Conservation (phyloP, 2,329 filamentous ascomycete species). For the Diaporthe sp. region DNA sequence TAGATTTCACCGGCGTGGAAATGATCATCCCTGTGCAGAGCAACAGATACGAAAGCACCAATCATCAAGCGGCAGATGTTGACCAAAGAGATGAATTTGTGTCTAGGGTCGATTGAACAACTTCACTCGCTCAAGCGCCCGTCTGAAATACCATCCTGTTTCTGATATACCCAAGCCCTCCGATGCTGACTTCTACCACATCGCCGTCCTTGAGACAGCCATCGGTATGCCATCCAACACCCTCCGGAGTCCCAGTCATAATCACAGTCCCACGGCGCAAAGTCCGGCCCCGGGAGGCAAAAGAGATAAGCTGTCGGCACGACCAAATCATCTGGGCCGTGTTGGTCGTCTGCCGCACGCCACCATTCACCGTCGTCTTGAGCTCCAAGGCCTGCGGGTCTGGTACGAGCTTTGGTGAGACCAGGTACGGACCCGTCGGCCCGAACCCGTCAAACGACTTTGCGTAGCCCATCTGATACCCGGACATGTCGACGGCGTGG, state of each 20-base stretch:
- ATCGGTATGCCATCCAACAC: constrained; percentile 1
- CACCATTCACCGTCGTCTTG: constrained; percentile 25
- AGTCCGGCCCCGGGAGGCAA: neutral
- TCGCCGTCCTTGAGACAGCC: neutral
- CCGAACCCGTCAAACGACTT: constrained; percentile 30
- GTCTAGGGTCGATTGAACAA: no score
- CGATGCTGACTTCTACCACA: neutral
- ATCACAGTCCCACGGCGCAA: constrained; percentile 1
- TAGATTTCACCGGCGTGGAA: no score
- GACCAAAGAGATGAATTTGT: no score
- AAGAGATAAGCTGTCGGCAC: neutral
- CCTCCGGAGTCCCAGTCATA: neutral
- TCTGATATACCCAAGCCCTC: neutral
- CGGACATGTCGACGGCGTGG: neutral
- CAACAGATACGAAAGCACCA: no score
- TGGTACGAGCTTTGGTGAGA: neutral
- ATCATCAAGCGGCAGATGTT: no score
- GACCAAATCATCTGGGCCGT: constrained; percentile 27
- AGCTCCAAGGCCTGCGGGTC: constrained; percentile 15
- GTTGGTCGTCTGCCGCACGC: constrained; percentile 22
- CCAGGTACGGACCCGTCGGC: constrained; percentile 5
- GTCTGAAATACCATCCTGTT: constrained; percentile 1
- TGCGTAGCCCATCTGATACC: constrained; percentile 16
- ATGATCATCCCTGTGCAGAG: no score
- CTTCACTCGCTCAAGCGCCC: neutral